phyloP scores from a whole-genome alignment of 345 rosid species.

The Passiflora organensis region DNA sequence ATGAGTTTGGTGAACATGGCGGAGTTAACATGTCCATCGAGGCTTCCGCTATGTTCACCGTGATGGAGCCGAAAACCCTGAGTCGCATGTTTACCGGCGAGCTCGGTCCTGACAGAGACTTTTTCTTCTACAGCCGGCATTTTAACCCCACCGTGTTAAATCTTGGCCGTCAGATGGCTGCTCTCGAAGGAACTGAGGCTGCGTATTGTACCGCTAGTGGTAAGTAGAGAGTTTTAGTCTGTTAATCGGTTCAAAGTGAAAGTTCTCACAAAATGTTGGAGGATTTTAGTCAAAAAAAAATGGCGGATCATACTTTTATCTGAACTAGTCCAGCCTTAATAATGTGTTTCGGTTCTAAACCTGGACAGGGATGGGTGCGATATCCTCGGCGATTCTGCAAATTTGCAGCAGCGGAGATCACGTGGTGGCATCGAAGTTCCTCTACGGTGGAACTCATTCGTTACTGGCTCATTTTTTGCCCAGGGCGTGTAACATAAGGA shows the following conservation, averaged over 20 bases:
- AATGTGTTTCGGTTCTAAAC: not conserved
- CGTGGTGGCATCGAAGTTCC: conserved; percentile 70
- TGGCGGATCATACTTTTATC: no score
- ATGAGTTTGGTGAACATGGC: conserved; percentile 94
- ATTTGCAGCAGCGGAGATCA: conserved; percentile 95
- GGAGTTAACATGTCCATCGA: conserved; percentile 99
- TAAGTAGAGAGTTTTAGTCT: conserved; percentile 12
- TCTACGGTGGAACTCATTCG: conserved; percentile 95
- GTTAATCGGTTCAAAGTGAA: not conserved
- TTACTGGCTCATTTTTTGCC: conserved; percentile 75
- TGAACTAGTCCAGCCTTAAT: no score
- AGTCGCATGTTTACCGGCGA: conserved; percentile 84
- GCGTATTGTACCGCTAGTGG: conserved; percentile 99
- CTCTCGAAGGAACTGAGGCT: conserved; percentile 94
- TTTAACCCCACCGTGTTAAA: conserved; percentile 90
- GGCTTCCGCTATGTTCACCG: conserved; percentile 97
- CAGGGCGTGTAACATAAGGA: conserved; percentile 72
- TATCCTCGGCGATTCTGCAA: conserved; percentile 81
- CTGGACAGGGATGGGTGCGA: conserved; percentile 82
- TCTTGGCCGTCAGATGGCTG: conserved; percentile 96
- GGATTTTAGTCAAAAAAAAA: no score
- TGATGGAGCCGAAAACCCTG: conserved; percentile 97
- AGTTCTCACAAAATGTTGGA: no score
- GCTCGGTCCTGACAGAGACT: conserved; percentile 85
- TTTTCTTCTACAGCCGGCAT: conserved; percentile 93